These are phyloP conservation scores for Hericium alpestre DNA, from an alignment of 768 basidiomycete genomes.

Conservation along the genomic window DNA sequence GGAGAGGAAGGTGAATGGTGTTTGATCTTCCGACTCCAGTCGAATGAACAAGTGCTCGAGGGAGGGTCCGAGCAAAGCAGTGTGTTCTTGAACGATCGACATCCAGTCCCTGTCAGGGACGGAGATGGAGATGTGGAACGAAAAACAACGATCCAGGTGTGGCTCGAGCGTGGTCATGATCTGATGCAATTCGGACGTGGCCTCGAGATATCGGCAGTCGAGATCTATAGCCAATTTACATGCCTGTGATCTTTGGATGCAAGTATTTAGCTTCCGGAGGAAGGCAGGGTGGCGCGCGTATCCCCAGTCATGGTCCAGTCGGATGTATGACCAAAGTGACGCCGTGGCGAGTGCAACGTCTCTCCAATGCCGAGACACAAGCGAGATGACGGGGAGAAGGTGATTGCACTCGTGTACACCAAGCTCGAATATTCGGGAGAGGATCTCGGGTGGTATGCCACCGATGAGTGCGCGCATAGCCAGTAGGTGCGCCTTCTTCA, in stretches of 20 bases:
- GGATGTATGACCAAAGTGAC: slow-evolving; percentile 21
- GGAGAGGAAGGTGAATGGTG: slow-evolving; percentile 16
- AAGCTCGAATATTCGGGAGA: slow-evolving; percentile 22
- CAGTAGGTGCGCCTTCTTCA: slow-evolving; percentile 15
- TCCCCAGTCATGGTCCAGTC: slow-evolving; percentile 17
- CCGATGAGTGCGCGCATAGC: slow-evolving; percentile 17
- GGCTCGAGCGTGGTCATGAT: slow-evolving; percentile 19
- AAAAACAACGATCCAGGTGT: slow-evolving; percentile 21
- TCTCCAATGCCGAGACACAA: slow-evolving; percentile 21
- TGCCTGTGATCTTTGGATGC: slow-evolving; percentile 19
- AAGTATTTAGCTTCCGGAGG: slow-evolving; percentile 16
- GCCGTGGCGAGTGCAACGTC: slow-evolving; percentile 17
- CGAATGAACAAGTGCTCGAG: slow-evolving; percentile 21
- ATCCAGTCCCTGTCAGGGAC: slow-evolving; percentile 20
- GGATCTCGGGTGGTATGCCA: slow-evolving; percentile 19
- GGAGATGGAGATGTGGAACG: slow-evolving; percentile 19
- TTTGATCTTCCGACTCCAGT: slow-evolving; percentile 17
- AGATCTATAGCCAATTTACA: slow-evolving; percentile 20
- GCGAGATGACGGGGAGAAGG: slow-evolving; percentile 14
- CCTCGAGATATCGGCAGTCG: slow-evolving; percentile 19
- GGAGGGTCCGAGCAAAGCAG: slow-evolving; percentile 15
- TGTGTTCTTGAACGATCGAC: slow-evolving; percentile 15
- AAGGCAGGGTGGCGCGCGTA: slow-evolving; percentile 17
- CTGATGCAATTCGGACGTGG: slow-evolving; percentile 11
- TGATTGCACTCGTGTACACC: slow-evolving; percentile 18